These are phyloP conservation scores for Serpula lacrymans DNA, from an alignment of 768 basidiomycete genomes.

Conservation along the genomic window DNA sequence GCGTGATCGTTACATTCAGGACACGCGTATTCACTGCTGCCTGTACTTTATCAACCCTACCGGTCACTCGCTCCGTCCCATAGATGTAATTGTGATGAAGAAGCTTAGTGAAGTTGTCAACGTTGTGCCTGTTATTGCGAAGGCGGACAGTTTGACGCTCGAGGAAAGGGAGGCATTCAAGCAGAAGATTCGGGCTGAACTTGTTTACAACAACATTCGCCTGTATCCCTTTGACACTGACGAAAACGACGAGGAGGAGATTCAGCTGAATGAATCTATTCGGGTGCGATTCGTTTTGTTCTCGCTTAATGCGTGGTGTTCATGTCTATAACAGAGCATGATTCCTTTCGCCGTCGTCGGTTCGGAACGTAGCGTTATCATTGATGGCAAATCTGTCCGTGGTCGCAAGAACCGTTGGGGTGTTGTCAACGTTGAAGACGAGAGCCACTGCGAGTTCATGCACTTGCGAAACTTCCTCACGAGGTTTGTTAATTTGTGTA, in stretches of 20 bases:
- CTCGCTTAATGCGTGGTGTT: background rate
- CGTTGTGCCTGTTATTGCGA: slow-evolving; percentile 99
- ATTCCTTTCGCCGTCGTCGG: slow-evolving; percentile 97
- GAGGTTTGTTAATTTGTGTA: slow-evolving; percentile 42
- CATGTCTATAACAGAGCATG: slow-evolving; percentile 56
- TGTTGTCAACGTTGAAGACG: slow-evolving; percentile 96
- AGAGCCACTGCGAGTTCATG: slow-evolving; percentile 96
- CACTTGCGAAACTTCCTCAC: slow-evolving; percentile 97
- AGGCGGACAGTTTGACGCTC: slow-evolving; percentile 89
- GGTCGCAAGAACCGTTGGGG: slow-evolving; percentile 99
- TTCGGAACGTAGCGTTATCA: slow-evolving; percentile 93
- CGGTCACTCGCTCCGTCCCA: slow-evolving; percentile 93
- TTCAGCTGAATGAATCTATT: slow-evolving; percentile 85
- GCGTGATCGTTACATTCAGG: slow-evolving; percentile 97
- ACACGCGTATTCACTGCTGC: slow-evolving; percentile 98
- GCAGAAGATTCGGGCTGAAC: slow-evolving; percentile 92
- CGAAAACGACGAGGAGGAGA: slow-evolving; percentile 91
- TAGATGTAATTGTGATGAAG: slow-evolving; percentile 99
- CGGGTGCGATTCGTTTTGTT: slow-evolving; percentile 51
- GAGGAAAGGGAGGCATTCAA: slow-evolving; percentile 95
- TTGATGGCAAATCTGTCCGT: slow-evolving; percentile 92
- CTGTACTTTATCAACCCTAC: slow-evolving; percentile 99
- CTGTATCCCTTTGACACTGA: slow-evolving; percentile 97
- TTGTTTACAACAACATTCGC: slow-evolving; percentile 88
- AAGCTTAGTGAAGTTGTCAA: slow-evolving; percentile 99